These are phyloP conservation scores for Apiospora malaysiana DNA, from an alignment of 2,329 filamentous ascomycete genomes.

Conservation along the genomic window DNA sequence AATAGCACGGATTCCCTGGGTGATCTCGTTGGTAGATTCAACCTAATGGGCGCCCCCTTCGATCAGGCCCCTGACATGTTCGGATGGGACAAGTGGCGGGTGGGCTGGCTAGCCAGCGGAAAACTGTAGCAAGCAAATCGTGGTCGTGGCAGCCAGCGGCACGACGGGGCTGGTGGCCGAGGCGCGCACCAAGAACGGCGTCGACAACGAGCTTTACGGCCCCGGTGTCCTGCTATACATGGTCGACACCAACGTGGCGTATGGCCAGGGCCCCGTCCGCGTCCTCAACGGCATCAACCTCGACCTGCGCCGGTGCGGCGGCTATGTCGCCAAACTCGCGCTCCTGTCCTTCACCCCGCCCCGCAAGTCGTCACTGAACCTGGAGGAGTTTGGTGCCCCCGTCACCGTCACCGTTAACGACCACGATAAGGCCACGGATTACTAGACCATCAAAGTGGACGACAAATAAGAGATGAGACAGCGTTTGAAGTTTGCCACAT, in stretches of 20 bases:
- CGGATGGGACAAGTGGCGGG: constrained; percentile 12
- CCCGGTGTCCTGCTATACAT: constrained; percentile 18
- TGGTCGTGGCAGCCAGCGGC: background rate
- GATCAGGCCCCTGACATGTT: constrained; percentile 1
- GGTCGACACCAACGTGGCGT: background rate
- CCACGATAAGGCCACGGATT: background rate
- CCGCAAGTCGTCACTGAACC: background rate
- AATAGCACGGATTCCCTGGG: background rate
- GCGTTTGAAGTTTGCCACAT: background rate
- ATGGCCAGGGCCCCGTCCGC: constrained; percentile 14
- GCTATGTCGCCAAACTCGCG: background rate
- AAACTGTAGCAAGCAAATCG: background rate
- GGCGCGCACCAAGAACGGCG: constrained; percentile 1
- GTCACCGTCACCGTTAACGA: background rate
- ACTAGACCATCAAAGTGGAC: constrained; percentile 5
- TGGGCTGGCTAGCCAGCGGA: background rate
- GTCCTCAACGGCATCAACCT: background rate
- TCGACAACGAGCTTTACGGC: background rate
- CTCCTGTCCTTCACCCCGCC: background rate
- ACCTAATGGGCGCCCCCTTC: background rate
- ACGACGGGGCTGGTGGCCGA: constrained; percentile 9
- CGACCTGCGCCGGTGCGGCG: background rate
- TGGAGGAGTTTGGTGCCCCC: background rate
- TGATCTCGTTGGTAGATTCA: constrained; percentile 11
- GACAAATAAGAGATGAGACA: background rate